A percentile compares a stretch with the other conserved stretches of the same genome.
These are phyloP conservation scores for Ophiostoma fasciatum DNA, from an alignment of 2,329 filamentous ascomycete genomes.

Conservation along the genomic window DNA sequence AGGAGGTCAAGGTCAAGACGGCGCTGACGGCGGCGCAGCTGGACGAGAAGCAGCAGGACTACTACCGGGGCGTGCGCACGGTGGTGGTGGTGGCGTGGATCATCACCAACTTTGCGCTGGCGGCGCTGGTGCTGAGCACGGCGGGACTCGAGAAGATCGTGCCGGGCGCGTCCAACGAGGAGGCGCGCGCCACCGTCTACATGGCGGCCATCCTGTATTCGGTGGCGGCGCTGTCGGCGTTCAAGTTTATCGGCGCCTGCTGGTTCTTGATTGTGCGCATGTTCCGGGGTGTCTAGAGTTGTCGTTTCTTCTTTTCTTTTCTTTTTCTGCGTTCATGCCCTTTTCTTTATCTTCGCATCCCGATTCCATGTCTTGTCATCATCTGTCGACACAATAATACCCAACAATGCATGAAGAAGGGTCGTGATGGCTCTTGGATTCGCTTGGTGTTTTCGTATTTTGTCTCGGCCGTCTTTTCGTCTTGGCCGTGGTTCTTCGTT, in stretches of 20 bases:
- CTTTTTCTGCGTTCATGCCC: background rate
- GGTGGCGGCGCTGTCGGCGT: conserved; percentile 67
- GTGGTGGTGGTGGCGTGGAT: conserved; percentile 92
- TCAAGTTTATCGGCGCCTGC: conserved; percentile 75
- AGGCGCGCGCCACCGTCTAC: conserved; percentile 59
- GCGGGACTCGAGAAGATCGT: conserved; percentile 63
- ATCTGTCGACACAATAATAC: too few relatives aligned
- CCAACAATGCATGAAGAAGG: too few relatives aligned
- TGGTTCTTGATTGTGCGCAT: conserved; percentile 87
- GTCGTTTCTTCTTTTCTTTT: background rate
- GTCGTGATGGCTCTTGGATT: too few relatives aligned
- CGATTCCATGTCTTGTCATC: too few relatives aligned
- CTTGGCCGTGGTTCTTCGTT: too few relatives aligned
- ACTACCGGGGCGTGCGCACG: conserved; percentile 91
- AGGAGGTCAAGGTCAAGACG: conserved; percentile 59
- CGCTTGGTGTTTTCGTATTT: too few relatives aligned
- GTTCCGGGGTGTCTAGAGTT: conserved; percentile 52
- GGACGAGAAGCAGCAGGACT: conserved; percentile 85
- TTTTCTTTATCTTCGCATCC: background rate
- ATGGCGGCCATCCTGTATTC: conserved; percentile 79
- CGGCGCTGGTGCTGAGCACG: conserved; percentile 72
- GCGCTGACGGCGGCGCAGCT: conserved; percentile 36
- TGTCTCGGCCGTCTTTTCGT: too few relatives aligned
- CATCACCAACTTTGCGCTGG: conserved; percentile 83
- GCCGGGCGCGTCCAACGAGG: conserved; percentile 28